Percentiles rank a stretch among this genome's conserved stretches.
Evolutionary conservation across 352 stramenopile species (phyloP).

Genomic region (Globisporangium nagaii): DNA sequence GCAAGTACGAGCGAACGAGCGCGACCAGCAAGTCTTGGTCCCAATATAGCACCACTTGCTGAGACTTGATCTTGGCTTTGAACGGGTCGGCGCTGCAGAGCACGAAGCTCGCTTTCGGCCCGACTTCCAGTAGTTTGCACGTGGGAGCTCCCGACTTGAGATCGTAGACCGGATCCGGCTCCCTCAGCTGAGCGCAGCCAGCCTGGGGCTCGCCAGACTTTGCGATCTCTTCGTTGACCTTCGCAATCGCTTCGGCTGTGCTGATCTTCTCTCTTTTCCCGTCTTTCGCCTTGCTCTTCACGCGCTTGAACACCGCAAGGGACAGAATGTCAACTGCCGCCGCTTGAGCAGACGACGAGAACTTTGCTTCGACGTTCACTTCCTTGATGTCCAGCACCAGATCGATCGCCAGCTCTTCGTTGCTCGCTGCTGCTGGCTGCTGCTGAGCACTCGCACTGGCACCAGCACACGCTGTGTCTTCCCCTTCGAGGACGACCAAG

Average conservation of each 20-base stretch:
- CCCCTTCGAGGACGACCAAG: slow-evolving; percentile 54
- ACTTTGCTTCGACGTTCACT: slow-evolving; percentile 58
- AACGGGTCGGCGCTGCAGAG: slow-evolving; percentile 49
- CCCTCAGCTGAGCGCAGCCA: not conserved
- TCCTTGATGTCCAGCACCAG: slow-evolving; percentile 56
- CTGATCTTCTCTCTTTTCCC: slow-evolving; percentile 26
- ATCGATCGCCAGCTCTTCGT: slow-evolving; percentile 27
- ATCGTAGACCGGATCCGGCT: slow-evolving; percentile 43
- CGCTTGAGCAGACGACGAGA: slow-evolving; percentile 50
- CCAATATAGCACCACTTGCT: slow-evolving; percentile 63
- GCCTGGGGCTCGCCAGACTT: not conserved
- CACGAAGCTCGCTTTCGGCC: slow-evolving; percentile 44
- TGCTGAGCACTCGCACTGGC: not conserved
- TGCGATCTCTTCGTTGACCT: slow-evolving; percentile 24
- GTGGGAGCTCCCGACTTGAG: slow-evolving; percentile 26
- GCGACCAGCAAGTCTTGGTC: slow-evolving; percentile 62
- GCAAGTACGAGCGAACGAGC: slow-evolving; percentile 51
- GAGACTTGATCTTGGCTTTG: slow-evolving; percentile 36
- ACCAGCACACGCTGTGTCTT: slow-evolving; percentile 6
- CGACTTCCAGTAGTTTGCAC: slow-evolving; percentile 53
- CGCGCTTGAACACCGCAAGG: slow-evolving; percentile 40
- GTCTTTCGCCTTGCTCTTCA: not conserved
- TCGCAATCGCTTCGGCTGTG: slow-evolving; percentile 24
- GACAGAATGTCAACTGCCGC: slow-evolving; percentile 36
- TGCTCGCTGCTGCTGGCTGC: not conserved